Conservation (phyloP, 305 asterid genomes). For the Solanum hybrid region DNA sequence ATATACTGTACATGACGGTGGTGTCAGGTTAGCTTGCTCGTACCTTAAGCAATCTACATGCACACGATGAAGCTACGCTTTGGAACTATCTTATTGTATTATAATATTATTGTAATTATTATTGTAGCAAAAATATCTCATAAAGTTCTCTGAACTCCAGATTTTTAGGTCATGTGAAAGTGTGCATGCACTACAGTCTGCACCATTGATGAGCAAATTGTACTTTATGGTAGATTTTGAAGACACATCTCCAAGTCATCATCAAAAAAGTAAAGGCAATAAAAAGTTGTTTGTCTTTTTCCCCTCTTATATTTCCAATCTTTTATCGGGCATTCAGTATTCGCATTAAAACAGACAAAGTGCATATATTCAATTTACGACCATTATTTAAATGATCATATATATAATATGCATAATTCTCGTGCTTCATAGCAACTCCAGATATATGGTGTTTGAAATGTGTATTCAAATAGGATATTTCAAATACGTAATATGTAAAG, state of each 20-base stretch:
- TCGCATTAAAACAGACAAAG: rapidly evolving
- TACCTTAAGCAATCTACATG: not conserved
- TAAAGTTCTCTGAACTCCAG: not conserved
- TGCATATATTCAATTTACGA: too few species aligned
- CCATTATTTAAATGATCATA: too few species aligned
- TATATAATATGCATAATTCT: too few species aligned
- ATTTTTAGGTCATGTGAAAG: not conserved
- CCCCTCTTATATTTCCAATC: not conserved
- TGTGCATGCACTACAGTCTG: not conserved
- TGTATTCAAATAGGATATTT: too few species aligned
- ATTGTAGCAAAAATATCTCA: not conserved
- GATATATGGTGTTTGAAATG: too few species aligned
- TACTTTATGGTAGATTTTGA: not conserved
- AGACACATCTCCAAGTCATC: not conserved
- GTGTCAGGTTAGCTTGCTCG: not conserved
- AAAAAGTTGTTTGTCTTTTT: not conserved
- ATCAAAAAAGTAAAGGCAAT: not conserved
- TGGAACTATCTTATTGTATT: too few species aligned
- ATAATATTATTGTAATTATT: too few species aligned
- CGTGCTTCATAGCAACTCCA: rapidly evolving
- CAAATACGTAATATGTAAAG: too few species aligned
- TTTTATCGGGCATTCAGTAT: too few species aligned
- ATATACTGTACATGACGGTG: not conserved
- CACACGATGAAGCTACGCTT: too few species aligned
- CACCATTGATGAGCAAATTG: not conserved